Conservation (phyloP, 2,329 filamentous ascomycete species). For the Pseudogymnoascus sp. region DNA sequence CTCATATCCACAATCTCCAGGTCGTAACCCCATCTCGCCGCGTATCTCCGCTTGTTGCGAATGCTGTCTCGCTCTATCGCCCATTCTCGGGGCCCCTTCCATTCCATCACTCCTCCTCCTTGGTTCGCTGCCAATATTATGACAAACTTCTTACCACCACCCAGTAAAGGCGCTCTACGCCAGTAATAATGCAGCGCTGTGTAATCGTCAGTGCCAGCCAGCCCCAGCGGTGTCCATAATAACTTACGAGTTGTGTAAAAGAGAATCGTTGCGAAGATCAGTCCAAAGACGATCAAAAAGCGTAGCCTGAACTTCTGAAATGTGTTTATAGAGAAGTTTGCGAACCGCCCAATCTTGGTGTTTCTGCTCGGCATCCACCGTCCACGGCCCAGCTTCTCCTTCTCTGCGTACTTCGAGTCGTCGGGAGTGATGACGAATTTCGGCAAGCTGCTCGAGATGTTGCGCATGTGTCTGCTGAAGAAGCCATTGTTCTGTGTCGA, state of each 20-base stretch:
- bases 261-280: constrained; percentile 55
- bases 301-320: constrained; percentile 60
- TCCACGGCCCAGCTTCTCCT: constrained; percentile 64
- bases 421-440: constrained; percentile 52
- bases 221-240: constrained; percentile 6
- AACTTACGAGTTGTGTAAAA: constrained; percentile 70
- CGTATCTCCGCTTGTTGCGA: constrained; percentile 88
- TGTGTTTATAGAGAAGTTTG: constrained; percentile 42
- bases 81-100: constrained; percentile 97
- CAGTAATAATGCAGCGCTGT: constrained; percentile 46
- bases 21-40: constrained; percentile 82
- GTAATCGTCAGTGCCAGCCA: constrained; percentile 15
- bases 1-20: constrained; percentile 97
- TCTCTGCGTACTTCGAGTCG: constrained; percentile 54
- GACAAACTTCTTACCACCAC: constrained; percentile 84
- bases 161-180: constrained; percentile 64
- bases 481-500: constrained; percentile 77
- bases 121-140: constrained; percentile 90
- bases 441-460: constrained; percentile 71
- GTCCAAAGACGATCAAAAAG: constrained; percentile 48
- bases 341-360: constrained; percentile 41
- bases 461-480: constrained; percentile 76
- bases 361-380: constrained; percentile 44
- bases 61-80: constrained; percentile 95
- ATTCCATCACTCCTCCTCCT: constrained; percentile 96